These are phyloP conservation scores for Eucalyptus pauciflora DNA, from an alignment of 345 rosid species.

Conservation along the genomic window DNA sequence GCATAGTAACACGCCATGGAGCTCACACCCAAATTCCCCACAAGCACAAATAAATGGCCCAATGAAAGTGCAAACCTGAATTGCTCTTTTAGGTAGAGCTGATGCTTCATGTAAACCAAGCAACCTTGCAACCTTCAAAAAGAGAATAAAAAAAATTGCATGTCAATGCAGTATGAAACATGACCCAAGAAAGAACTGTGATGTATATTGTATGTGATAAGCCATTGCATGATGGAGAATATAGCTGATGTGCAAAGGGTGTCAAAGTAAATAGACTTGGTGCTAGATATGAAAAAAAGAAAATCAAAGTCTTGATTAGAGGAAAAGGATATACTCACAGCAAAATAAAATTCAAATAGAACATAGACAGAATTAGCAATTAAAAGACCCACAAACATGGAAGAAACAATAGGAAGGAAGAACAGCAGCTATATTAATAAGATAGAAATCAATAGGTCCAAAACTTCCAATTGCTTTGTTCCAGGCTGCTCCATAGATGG, in stretches of 20 bases:
- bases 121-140: slow-evolving; percentile 62
- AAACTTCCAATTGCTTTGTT: neutral
- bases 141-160: neutral
- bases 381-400: neutral
- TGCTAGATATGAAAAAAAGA: neutral
- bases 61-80: slow-evolving; percentile 47
- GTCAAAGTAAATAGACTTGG: neutral
- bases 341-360: neutral
- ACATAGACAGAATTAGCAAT: neutral
- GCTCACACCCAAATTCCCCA: neutral
- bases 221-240: neutral
- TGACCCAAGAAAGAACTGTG: neutral
- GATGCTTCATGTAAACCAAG: slow-evolving; percentile 78
- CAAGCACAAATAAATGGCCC: neutral
- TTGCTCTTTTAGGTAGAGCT: slow-evolving; percentile 77
- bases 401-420: neutral
- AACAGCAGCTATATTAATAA: neutral
- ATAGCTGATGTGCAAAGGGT: neutral
- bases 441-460: neutral
- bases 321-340: neutral
- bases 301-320: neutral
- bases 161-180: neutral
- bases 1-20: neutral
- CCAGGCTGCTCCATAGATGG: neutral
- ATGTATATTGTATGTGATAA: neutral